phyloP scores from a whole-genome alignment of 164 flowering plant genomes.

The Tetrastigma voinierianum region DNA sequence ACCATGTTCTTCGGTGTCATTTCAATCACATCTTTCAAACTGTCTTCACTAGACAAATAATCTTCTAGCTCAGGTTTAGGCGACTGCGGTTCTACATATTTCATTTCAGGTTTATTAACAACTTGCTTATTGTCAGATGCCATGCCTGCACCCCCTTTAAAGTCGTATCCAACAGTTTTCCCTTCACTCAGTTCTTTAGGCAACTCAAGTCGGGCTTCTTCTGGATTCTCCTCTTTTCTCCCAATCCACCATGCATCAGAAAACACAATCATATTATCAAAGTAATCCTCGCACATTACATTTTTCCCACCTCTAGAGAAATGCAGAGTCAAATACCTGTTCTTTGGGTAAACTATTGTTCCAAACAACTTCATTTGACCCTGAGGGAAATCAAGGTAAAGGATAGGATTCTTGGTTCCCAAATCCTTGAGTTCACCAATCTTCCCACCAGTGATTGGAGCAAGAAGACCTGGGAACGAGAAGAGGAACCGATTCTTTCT shows the following conservation, averaged over 20 bases:
- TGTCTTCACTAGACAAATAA: constrained; percentile 35
- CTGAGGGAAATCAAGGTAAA: constrained; percentile 92
- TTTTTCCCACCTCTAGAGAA: constrained; percentile 80
- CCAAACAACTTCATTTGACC: constrained; percentile 95
- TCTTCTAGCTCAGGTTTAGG: constrained; percentile 41
- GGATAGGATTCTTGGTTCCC: constrained; percentile 77
- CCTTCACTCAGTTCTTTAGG: constrained; percentile 70
- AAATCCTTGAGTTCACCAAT: constrained; percentile 85
- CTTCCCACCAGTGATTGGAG: constrained; percentile 75
- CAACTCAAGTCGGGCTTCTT: constrained; percentile 71
- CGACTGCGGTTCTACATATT: constrained; percentile 31
- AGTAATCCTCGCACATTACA: constrained; percentile 83
- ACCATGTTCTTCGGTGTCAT: constrained; percentile 48
- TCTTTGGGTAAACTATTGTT: constrained; percentile 83
- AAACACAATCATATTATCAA: constrained; percentile 91
- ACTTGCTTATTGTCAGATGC: constrained; percentile 27
- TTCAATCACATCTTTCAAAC: constrained; percentile 28
- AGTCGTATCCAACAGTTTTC: constrained; percentile 51
- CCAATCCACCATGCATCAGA: constrained; percentile 99
- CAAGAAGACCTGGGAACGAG: constrained; percentile 82
- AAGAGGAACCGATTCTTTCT: constrained; percentile 81
- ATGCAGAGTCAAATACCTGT: constrained; percentile 82
- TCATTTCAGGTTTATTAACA: constrained; percentile 20
- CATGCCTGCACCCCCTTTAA: constrained; percentile 87
- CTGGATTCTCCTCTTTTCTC: constrained; percentile 80